Conservation (phyloP, 768 basidiomycete species). For the Suillus plorans region DNA sequence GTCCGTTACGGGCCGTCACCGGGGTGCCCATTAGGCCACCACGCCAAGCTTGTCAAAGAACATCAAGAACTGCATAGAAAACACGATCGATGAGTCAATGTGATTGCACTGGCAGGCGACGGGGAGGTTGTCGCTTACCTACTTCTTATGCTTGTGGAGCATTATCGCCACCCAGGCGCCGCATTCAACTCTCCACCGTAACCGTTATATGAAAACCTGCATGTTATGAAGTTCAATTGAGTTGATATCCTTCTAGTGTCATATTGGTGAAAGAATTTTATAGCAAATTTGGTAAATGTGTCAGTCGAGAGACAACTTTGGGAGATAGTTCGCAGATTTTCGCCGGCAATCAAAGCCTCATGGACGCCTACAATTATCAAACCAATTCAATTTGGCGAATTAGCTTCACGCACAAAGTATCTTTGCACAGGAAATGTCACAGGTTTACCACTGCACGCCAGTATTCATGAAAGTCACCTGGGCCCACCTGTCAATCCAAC, state of each 20-base stretch:
- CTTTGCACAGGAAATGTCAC: neutral
- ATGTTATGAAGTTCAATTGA: neutral
- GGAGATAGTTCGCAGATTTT: neutral
- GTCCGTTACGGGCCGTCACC: conserved; percentile 5
- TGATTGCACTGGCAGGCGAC: neutral
- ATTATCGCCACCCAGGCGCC: neutral
- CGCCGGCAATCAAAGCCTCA: neutral
- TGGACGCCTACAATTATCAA: neutral
- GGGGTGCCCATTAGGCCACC: neutral
- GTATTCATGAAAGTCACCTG: conserved; percentile 9
- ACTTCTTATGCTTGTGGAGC: neutral
- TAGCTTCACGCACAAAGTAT: neutral
- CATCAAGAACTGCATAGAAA: conserved; percentile 1
- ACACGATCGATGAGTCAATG: neutral
- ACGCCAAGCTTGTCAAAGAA: neutral
- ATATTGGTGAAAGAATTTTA: neutral
- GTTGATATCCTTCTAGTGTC: neutral
- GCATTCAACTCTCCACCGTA: neutral
- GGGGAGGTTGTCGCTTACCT: neutral
- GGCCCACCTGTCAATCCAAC: neutral
- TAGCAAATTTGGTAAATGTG: neutral
- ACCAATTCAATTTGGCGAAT: neutral
- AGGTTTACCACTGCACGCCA: neutral
- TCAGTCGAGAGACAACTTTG: neutral
- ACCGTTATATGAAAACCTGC: neutral